Evolutionary conservation across 495 filamentous ascomycete species (phyloP).

Genomic region (Copromyces sp.): DNA sequence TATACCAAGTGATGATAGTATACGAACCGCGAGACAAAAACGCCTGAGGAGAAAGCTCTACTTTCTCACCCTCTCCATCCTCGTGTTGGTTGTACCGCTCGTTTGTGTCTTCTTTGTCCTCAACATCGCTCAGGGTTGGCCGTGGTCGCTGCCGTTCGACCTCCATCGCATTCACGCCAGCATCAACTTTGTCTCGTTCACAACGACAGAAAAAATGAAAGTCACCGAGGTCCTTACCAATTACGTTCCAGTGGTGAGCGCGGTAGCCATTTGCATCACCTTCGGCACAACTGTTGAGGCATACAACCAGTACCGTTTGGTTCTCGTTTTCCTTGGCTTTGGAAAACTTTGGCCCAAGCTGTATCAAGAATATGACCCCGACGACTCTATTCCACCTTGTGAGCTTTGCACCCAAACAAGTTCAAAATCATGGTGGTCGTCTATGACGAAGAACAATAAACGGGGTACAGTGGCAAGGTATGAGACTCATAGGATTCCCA

Average conservation of each 20-base stretch:
- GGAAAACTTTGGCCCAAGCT: slow-evolving; percentile 37
- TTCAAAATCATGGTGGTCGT: slow-evolving; percentile 7
- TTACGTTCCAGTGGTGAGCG: slow-evolving; percentile 55
- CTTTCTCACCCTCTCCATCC: slow-evolving; percentile 55
- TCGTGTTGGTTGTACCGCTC: slow-evolving; percentile 56
- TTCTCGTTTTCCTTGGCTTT: slow-evolving; percentile 41
- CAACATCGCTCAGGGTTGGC: slow-evolving; percentile 38
- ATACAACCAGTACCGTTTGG: slow-evolving; percentile 55
- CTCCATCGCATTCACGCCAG: slow-evolving; percentile 25
- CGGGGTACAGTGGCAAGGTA: not conserved
- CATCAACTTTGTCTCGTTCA: slow-evolving; percentile 52
- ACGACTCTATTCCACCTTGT: not conserved
- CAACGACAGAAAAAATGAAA: slow-evolving; percentile 41
- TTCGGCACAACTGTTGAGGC: slow-evolving; percentile 78
- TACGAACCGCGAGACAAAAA: slow-evolving; percentile 36
- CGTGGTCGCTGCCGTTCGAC: slow-evolving; percentile 44
- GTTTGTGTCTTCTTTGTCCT: slow-evolving; percentile 48
- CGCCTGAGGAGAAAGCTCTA: slow-evolving; percentile 68
- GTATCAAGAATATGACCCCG: slow-evolving; percentile 17
- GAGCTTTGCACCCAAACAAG: not conserved
- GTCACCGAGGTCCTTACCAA: slow-evolving; percentile 47
- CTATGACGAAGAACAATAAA: not conserved
- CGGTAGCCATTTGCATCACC: slow-evolving; percentile 57
- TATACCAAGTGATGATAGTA: slow-evolving; percentile 40
- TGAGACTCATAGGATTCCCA: not conserved